A percentile compares a stretch with the other conserved stretches of the same genome.
Conservation (phyloP, 1,139 yeast species). For the Saccharomyces hybrid region DNA sequence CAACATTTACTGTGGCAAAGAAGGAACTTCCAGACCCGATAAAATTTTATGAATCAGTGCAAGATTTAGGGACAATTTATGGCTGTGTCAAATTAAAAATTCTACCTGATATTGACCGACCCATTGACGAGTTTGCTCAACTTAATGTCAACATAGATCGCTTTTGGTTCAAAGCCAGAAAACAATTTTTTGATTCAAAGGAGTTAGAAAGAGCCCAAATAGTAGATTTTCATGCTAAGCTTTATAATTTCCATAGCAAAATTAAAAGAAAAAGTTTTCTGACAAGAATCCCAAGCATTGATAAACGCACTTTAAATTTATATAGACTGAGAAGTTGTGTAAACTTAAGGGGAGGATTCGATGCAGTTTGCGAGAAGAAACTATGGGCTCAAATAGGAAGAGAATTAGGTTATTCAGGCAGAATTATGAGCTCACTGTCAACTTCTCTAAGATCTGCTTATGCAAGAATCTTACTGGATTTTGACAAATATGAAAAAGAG, state of each 20-base stretch:
- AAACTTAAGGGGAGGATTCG: slow-evolving; percentile 50
- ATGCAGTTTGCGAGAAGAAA: slow-evolving; percentile 46
- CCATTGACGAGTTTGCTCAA: slow-evolving; percentile 5
- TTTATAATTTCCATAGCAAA: slow-evolving; percentile 31
- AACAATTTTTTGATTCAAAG: slow-evolving; percentile 42
- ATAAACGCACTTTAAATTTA: slow-evolving; percentile 49
- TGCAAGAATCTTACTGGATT: slow-evolving; percentile 32
- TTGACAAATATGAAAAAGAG: slow-evolving; percentile 19
- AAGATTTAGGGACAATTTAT: slow-evolving; percentile 40
- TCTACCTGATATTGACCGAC: not conserved
- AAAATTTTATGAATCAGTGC: slow-evolving; percentile 42
- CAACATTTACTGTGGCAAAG: slow-evolving; percentile 41
- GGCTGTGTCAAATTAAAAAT: slow-evolving; percentile 64
- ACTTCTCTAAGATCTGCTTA: slow-evolving; percentile 59
- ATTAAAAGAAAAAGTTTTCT: slow-evolving; percentile 15
- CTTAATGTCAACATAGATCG: slow-evolving; percentile 45
- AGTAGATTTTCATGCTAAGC: slow-evolving; percentile 32
- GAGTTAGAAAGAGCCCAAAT: slow-evolving; percentile 30
- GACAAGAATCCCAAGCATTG: slow-evolving; percentile 45
- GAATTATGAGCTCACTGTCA: slow-evolving; percentile 62
- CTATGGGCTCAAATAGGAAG: slow-evolving; percentile 65
- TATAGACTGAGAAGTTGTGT: slow-evolving; percentile 47
- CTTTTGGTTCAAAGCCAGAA: slow-evolving; percentile 51
- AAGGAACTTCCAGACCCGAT: slow-evolving; percentile 46
- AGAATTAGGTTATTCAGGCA: slow-evolving; percentile 67